Evolutionary conservation across 176 grass and related monocot species (phyloP).

Genomic region (Avena atlantica): DNA sequence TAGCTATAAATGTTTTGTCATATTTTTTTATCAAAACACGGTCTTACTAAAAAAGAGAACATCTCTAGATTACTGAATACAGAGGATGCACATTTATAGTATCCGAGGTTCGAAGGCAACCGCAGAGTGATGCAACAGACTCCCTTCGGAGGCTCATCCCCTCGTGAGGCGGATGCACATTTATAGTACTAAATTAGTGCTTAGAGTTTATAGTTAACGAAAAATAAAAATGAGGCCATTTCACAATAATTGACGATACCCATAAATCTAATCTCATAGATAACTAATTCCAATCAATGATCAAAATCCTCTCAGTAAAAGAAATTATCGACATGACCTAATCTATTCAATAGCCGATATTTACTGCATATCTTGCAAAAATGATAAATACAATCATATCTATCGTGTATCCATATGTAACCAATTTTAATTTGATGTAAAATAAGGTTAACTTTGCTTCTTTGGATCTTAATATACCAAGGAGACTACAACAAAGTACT

Average conservation of each 20-base stretch:
- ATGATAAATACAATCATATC: not conserved
- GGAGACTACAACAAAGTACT: not conserved
- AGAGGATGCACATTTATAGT: no score
- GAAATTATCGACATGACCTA: not conserved
- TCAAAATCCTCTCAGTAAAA: not conserved
- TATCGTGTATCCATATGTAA: not conserved
- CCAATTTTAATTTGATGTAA: not conserved
- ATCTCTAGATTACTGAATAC: no score
- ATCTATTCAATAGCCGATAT: not conserved
- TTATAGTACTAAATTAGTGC: no score
- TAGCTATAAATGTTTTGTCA: no score
- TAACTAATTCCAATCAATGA: not conserved
- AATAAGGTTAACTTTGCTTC: not conserved
- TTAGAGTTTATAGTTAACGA: no score
- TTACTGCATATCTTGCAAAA: not conserved
- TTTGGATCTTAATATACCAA: not conserved
- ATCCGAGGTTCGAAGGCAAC: no score
- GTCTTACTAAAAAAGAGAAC: no score
- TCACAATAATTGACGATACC: not conserved
- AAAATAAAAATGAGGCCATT: no score
- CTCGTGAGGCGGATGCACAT: no score
- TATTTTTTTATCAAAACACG: no score
- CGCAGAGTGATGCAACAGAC: no score
- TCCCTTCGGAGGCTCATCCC: no score
- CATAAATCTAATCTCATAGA: not conserved